Base-by-base conservation (phyloP, 2,329 filamentous ascomycete species). In the Stemphylium beticola region DNA sequence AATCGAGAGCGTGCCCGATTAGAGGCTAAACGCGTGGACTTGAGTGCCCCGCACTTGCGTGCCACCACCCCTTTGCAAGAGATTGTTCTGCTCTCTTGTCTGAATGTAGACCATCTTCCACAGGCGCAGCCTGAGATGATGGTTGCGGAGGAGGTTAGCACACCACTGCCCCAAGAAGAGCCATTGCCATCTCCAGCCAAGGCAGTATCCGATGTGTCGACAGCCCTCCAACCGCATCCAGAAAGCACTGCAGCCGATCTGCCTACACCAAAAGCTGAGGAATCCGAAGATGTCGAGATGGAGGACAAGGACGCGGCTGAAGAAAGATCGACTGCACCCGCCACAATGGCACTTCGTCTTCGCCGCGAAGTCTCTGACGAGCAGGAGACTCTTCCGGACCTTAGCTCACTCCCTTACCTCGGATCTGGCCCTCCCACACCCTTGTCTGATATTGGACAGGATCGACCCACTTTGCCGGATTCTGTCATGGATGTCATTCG, bases 321-420 rank as follows among this genome's bases (percentile, higher is more conserved):
- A 43, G 61, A 68, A 17, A 66, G 62, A 38, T 61, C 68, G 11
- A 54, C 68, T 4, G 69, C 71, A 24, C 71, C 72, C 17, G 71
- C 72, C 14, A 74, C 72, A 9, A 63, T 66, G 31, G 69, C 70
- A 40, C 61, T 73, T 14, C 68, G 68, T 11, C 42, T 70, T 20
- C 65, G 71, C 17, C 70, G 64, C 29, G 70, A 72, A 20, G 52
- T 58, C 3, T 71, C 71, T 38, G 51, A 62, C 9, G 72, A 75
- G 17, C 67, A 69, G n/a, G 72, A 77, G 40, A 65, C 66, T 6
- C 75, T 69, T 33, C 75, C 77, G 10, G 79, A 81, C 50, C 65
- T 76, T 4, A 75, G 77, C 36, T 68, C 66, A 12, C 67, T 82
- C 4, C 80, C 80, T 2, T 81, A 79, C 53, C 69, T 82, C 47